phyloP scores from a whole-genome alignment of 2,329 filamentous ascomycete genomes.

The Neofusicoccum laricinum region DNA sequence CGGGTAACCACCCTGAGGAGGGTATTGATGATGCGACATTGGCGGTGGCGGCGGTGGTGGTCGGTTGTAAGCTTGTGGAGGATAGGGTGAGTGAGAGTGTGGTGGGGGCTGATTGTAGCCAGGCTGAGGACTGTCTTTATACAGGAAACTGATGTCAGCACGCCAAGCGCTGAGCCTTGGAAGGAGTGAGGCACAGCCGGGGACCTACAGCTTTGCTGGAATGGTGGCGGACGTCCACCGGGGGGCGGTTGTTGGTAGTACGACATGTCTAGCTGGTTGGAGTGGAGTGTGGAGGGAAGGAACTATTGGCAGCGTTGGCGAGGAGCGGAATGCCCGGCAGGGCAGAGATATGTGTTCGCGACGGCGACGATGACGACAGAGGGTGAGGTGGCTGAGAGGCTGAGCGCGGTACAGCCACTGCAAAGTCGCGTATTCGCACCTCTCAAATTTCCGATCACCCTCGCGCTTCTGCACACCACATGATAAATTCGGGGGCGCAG shows the following conservation, averaged over 20 bases:
- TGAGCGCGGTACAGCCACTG: conserved; percentile 5
- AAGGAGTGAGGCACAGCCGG: not conserved
- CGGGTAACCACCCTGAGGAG: conserved; percentile 29
- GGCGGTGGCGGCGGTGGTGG: conserved; percentile 8
- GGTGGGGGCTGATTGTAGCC: conserved; percentile 16
- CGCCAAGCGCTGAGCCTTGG: conserved; percentile 19
- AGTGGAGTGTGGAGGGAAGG: not conserved
- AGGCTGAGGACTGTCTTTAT: conserved; percentile 16
- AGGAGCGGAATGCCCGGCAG: not conserved
- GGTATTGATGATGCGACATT: conserved; percentile 28
- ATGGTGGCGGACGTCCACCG: conserved; percentile 27
- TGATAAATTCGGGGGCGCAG: conserved; percentile 4
- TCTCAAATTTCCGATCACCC: not conserved
- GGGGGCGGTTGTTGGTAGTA: conserved; percentile 28
- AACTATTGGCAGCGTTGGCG: conserved; percentile 1
- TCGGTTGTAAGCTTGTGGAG: conserved; percentile 24
- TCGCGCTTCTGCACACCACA: not conserved
- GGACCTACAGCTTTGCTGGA: conserved; percentile 30
- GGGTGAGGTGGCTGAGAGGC: conserved; percentile 5
- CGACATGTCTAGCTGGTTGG: conserved; percentile 21
- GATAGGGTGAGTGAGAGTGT: conserved; percentile 23
- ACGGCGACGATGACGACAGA: conserved; percentile 3
- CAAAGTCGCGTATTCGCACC: not conserved
- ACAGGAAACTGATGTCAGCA: conserved; percentile 15
- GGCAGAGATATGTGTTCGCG: not conserved